Percentiles rank a stretch among this genome's conserved stretches.
Conservation (phyloP, 1,284 basidiomycete species). For the Rhizoctonia solani region DNA sequence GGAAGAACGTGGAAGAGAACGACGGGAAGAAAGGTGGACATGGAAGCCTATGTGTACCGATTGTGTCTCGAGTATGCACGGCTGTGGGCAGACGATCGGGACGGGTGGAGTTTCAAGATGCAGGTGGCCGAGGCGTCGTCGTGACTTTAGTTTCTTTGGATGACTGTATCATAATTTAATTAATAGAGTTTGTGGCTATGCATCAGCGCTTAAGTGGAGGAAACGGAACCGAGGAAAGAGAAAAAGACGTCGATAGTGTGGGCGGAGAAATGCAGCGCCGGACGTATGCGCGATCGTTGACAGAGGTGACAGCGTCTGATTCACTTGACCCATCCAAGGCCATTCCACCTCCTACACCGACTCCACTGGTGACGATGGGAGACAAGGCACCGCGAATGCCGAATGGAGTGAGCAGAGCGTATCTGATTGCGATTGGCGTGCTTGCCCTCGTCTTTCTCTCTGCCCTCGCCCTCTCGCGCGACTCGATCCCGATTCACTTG, state of each 20-base stretch:
- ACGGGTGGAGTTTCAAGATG: slow-evolving; percentile 46
- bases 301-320: slow-evolving; percentile 18
- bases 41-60: slow-evolving; percentile 91
- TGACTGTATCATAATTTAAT: no score
- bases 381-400: slow-evolving; percentile 12
- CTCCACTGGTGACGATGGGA: not conserved
- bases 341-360: not conserved
- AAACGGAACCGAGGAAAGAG: slow-evolving; percentile 36
- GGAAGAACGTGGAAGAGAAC: slow-evolving; percentile 89
- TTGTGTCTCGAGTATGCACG: slow-evolving; percentile 88
- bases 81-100: slow-evolving; percentile 80
- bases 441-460: slow-evolving; percentile 65
- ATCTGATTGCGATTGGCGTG: slow-evolving; percentile 64
- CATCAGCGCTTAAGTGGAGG: not conserved
- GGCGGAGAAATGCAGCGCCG: slow-evolving; percentile 35
- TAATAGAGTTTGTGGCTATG: not conserved
- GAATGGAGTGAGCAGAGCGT: slow-evolving; percentile 55
- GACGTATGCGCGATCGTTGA: slow-evolving; percentile 25
- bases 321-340: slow-evolving; percentile 9
- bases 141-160: not conserved
- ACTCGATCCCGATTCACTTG: slow-evolving; percentile 61
- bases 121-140: not conserved
- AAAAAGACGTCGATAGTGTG: not conserved
- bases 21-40: slow-evolving; percentile 79
- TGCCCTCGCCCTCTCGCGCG: slow-evolving; percentile 59